Evolutionary conservation across 2,329 filamentous ascomycete genomes (phyloP).

Genomic region (Ceratocystis harringtonii): DNA sequence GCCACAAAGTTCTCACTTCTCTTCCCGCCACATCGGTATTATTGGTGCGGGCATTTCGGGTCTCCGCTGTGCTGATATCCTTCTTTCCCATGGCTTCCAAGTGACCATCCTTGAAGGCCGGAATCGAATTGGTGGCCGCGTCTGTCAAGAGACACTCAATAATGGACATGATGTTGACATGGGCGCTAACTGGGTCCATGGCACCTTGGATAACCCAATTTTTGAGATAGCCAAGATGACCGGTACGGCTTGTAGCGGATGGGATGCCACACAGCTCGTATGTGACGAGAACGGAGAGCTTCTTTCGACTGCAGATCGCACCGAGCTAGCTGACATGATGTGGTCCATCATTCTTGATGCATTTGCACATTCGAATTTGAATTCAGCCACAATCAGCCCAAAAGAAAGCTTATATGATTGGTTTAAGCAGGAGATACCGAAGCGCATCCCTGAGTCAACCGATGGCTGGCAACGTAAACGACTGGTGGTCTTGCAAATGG

Average conservation of each 20-base stretch:
- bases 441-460: slow-evolving; percentile 33
- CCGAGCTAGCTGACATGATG: slow-evolving; percentile 37
- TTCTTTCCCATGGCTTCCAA: slow-evolving; percentile 47
- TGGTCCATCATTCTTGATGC: slow-evolving; percentile 56
- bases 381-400: slow-evolving; percentile 32
- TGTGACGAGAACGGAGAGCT: slow-evolving; percentile 41
- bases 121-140: slow-evolving; percentile 49
- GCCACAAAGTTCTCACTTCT: neutral
- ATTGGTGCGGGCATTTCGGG: slow-evolving; percentile 57
- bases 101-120: slow-evolving; percentile 58
- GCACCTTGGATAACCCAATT: slow-evolving; percentile 55
- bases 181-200: slow-evolving; percentile 72
- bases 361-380: slow-evolving; percentile 49
- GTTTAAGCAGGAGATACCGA: slow-evolving; percentile 31
- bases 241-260: slow-evolving; percentile 32
- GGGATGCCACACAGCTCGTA: slow-evolving; percentile 39
- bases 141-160: slow-evolving; percentile 36
- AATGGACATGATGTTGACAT: slow-evolving; percentile 39
- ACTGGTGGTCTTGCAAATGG: slow-evolving; percentile 34
- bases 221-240: slow-evolving; percentile 50
- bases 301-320: slow-evolving; percentile 33
- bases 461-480: slow-evolving; percentile 29
- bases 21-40: slow-evolving; percentile 30
- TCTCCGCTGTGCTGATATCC: slow-evolving; percentile 53
- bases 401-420: slow-evolving; percentile 39